Conservation (phyloP, 495 filamentous ascomycete genomes). For the Podospora pseudoanserina region DNA sequence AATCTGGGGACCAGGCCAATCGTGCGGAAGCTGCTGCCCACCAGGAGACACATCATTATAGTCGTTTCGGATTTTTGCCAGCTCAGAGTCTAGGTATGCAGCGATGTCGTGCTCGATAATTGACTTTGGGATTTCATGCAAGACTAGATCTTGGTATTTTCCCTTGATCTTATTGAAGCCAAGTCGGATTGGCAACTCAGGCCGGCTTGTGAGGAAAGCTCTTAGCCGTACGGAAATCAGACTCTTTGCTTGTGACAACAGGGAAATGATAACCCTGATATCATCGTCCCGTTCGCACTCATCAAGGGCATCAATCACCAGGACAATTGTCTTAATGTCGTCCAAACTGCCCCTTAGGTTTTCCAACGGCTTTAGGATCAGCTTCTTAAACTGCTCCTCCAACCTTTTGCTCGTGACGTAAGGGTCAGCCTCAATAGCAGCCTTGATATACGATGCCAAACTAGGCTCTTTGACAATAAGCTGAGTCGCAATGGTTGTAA, state of each 20-base stretch:
- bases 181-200: slow-evolving; percentile 42
- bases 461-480: slow-evolving; percentile 30
- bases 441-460: slow-evolving; percentile 28
- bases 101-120: slow-evolving; percentile 37
- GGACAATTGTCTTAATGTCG: not conserved
- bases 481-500: slow-evolving; percentile 46
- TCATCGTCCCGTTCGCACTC: slow-evolving; percentile 31
- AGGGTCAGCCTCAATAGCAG: slow-evolving; percentile 38
- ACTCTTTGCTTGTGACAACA: slow-evolving; percentile 28
- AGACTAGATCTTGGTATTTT: slow-evolving; percentile 28
- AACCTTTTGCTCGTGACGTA: slow-evolving; percentile 37
- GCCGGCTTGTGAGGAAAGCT: slow-evolving; percentile 40
- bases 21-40: slow-evolving; percentile 13
- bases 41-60: slow-evolving; percentile 21
- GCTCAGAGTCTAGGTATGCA: slow-evolving; percentile 29
- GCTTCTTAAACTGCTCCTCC: slow-evolving; percentile 46
- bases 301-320: slow-evolving; percentile 31
- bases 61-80: slow-evolving; percentile 21
- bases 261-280: slow-evolving; percentile 35
- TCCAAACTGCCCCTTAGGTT: not conserved
- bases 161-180: slow-evolving; percentile 29
- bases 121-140: slow-evolving; percentile 31
- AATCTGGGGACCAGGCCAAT: slow-evolving; percentile 41
- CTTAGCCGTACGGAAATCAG: slow-evolving; percentile 13
- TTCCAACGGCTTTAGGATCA: slow-evolving; percentile 43